Conservation (phyloP, 257 asterid species). For the Striga asiatica region DNA sequence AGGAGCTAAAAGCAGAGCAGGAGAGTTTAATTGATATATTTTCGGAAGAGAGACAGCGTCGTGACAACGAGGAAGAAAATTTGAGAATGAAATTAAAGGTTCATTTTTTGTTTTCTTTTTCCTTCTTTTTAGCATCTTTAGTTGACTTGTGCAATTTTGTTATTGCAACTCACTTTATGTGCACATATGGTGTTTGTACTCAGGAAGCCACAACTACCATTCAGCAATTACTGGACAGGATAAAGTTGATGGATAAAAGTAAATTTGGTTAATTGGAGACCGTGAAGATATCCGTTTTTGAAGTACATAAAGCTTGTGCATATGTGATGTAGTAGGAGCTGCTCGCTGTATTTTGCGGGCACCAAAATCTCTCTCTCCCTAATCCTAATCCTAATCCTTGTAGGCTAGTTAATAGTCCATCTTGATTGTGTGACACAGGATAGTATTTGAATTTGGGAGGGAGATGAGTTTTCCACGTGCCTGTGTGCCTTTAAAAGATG, state of each 20-base stretch:
- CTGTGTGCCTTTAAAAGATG: too few species aligned
- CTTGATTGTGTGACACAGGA: too few species aligned
- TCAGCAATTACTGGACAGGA: slow-evolving; percentile 46
- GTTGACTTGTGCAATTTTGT: neutral
- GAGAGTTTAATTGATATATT: slow-evolving; percentile 62
- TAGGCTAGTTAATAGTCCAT: too few species aligned
- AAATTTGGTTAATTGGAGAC: neutral
- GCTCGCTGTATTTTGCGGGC: too few species aligned
- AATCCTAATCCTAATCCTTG: too few species aligned
- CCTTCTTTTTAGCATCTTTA: neutral
- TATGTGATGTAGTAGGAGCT: slow-evolving; percentile 8
- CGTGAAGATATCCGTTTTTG: neutral
- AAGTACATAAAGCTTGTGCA: slow-evolving; percentile 1
- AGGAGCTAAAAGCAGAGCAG: slow-evolving; percentile 61
- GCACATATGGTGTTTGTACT: neutral
- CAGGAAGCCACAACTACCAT: slow-evolving; percentile 67
- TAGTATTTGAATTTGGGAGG: too few species aligned
- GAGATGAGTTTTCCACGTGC: too few species aligned
- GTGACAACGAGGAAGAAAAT: slow-evolving; percentile 59
- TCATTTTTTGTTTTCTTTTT: neutral
- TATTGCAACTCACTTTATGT: neutral
- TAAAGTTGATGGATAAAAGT: slow-evolving; percentile 35
- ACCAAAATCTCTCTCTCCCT: too few species aligned
- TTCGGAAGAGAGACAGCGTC: slow-evolving; percentile 86
- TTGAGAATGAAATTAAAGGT: slow-evolving; percentile 71